These are phyloP conservation scores for Wickerhamiella alocasiicola DNA, from an alignment of 805 yeast genomes.

Conservation along the genomic window DNA sequence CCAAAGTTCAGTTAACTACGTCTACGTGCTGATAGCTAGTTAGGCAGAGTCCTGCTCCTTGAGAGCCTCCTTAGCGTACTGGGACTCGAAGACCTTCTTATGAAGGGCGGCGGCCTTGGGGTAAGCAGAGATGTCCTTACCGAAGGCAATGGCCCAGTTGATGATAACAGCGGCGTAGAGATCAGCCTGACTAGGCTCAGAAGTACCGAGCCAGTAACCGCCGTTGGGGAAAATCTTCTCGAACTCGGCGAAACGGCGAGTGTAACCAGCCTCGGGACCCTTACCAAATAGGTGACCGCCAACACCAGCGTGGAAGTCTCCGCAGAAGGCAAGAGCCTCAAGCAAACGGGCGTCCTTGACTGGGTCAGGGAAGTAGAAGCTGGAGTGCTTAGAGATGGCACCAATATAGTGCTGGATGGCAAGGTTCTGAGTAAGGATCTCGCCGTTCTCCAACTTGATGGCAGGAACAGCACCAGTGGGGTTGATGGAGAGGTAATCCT, in stretches of 20 bases:
- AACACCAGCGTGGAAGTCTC: slow-evolving; percentile 10
- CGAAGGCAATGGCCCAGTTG: slow-evolving; percentile 9
- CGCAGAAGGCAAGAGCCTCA: slow-evolving; percentile 4
- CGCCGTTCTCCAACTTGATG: slow-evolving; percentile 12
- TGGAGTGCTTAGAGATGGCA: slow-evolving; percentile 4
- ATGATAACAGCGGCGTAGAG: slow-evolving; percentile 12
- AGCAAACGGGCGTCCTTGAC: slow-evolving; percentile 8
- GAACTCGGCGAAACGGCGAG: slow-evolving; percentile 9
- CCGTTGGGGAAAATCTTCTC: slow-evolving; percentile 7
- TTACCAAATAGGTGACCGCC: neutral
- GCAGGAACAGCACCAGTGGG: slow-evolving; percentile 16
- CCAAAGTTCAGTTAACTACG: too few species aligned
- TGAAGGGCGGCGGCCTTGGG: slow-evolving; percentile 6
- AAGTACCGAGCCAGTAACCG: slow-evolving; percentile 10
- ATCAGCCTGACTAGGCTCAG: slow-evolving; percentile 13
- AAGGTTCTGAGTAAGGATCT: slow-evolving; percentile 12
- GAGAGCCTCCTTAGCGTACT: slow-evolving; percentile 10
- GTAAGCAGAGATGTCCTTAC: slow-evolving; percentile 8
- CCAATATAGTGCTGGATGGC: slow-evolving; percentile 12
- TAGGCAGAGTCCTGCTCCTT: slow-evolving; percentile 11
- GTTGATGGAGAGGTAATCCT: slow-evolving; percentile 12
- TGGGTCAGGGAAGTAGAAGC: slow-evolving; percentile 3
- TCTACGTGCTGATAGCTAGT: neutral
- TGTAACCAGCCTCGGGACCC: neutral
- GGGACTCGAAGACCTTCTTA: slow-evolving; percentile 9